A percentile compares a stretch with the other conserved stretches of the same genome.
These are phyloP conservation scores for Aspergillus diversus DNA, from an alignment of 495 filamentous ascomycete species.

Conservation along the genomic window DNA sequence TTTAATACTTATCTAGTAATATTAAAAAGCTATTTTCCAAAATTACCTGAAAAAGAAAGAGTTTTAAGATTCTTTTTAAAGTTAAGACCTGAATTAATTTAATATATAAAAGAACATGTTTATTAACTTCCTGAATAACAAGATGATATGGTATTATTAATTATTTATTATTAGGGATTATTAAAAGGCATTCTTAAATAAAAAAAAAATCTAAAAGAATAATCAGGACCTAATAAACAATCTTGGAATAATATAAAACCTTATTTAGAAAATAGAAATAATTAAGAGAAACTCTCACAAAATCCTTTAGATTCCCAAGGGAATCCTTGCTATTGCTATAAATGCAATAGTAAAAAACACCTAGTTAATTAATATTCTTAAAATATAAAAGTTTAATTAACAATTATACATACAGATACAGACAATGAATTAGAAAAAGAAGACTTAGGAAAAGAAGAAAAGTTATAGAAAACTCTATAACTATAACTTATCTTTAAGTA, in stretches of 20 bases:
- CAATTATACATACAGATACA: constrained; percentile 1
- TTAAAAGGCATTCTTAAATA: not conserved
- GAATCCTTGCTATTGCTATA: constrained; percentile 3
- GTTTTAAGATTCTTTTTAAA: not conserved
- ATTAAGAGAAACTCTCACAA: not conserved
- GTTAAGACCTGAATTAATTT: not conserved
- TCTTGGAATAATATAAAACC: too few relatives aligned
- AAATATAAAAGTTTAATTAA: constrained; percentile 1
- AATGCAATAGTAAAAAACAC: not conserved
- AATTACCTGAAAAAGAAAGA: not conserved
- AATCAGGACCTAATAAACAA: too few relatives aligned
- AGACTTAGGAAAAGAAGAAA: not conserved
- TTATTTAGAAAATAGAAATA: constrained; percentile 3
- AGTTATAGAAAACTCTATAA: not conserved
- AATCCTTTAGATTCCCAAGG: not conserved
- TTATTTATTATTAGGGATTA: not conserved
- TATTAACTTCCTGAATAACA: not conserved
- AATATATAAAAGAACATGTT: not conserved
- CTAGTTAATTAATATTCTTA: not conserved
- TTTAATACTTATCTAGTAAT: not conserved
- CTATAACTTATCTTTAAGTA: constrained; percentile 7
- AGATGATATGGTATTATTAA: not conserved
- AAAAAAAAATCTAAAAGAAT: not conserved
- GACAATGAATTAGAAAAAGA: not conserved
- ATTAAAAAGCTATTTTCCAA: not conserved